These are phyloP conservation scores for Aspergillus carbonarius DNA, from an alignment of 2,329 filamentous ascomycete species.

Conservation along the genomic window DNA sequence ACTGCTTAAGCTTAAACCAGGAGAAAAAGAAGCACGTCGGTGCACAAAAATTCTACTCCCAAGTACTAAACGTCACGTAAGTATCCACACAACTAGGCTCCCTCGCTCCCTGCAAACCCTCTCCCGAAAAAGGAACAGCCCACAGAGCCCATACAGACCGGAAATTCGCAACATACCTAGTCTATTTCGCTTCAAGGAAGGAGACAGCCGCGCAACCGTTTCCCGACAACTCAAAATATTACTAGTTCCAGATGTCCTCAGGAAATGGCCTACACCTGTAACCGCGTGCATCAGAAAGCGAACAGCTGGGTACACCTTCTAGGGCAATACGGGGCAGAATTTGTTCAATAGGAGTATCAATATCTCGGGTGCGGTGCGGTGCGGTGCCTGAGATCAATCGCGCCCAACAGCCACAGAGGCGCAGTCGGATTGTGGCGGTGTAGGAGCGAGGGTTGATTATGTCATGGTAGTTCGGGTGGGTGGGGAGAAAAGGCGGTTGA, in stretches of 20 bases:
- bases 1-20: conserved; percentile 7
- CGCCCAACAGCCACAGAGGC: no score
- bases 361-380: no score
- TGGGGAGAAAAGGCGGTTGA: no score
- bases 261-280: conserved; percentile 9
- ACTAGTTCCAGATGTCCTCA: conserved; percentile 16
- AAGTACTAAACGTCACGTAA: not conserved
- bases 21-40: not conserved
- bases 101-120: not conserved
- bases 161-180: no score
- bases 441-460: no score
- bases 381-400: no score
- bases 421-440: no score
- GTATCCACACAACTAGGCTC: not conserved
- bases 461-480: no score
- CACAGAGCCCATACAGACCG: no score
- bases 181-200: no score
- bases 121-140: not conserved
- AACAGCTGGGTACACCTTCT: not conserved
- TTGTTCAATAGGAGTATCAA: no score
- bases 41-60: conserved; percentile 1
- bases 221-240: conserved; percentile 12
- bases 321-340: no score
- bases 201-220: not conserved
- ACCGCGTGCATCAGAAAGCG: conserved; percentile 20